Percentiles rank a stretch among this genome's conserved stretches.
Conservation (phyloP, 495 filamentous ascomycete genomes). For the Tuber indicum region DNA sequence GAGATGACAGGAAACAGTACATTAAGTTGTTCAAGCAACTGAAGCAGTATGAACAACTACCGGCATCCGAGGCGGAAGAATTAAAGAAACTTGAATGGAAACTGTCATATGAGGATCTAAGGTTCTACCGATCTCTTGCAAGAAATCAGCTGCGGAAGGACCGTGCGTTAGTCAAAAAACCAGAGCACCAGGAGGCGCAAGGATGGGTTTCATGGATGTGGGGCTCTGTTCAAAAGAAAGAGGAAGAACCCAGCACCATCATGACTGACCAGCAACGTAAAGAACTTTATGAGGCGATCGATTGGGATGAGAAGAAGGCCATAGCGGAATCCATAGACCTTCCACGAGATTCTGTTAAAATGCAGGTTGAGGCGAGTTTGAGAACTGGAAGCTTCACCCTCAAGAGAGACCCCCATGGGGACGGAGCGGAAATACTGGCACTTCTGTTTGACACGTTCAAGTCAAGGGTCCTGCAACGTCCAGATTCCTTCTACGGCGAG, state of each 20-base stretch:
- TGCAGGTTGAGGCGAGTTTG: constrained; percentile 83
- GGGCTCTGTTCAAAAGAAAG: constrained; percentile 57
- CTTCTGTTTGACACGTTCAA: constrained; percentile 90
- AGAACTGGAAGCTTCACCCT: constrained; percentile 91
- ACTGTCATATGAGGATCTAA: constrained; percentile 86
- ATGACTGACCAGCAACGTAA: constrained; percentile 95
- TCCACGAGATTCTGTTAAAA: constrained; percentile 81
- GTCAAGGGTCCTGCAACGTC: constrained; percentile 76
- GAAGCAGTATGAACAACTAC: constrained; percentile 70
- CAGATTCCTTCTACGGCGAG: constrained; percentile 81
- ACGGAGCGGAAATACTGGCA: constrained; percentile 70
- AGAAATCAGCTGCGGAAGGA: constrained; percentile 93
- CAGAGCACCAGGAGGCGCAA: constrained; percentile 54
- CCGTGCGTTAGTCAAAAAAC: constrained; percentile 67
- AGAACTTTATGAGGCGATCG: constrained; percentile 93
- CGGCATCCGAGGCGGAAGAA: constrained; percentile 61
- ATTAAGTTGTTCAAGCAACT: constrained; percentile 91
- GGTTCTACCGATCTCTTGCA: constrained; percentile 92
- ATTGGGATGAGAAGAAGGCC: constrained; percentile 94
- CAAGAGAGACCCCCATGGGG: constrained; percentile 75
- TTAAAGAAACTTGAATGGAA: constrained; percentile 75
- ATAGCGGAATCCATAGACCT: constrained; percentile 80
- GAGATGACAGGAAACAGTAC: constrained; percentile 83
- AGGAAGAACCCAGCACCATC: constrained; percentile 61
- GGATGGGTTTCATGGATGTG: constrained; percentile 86